These are phyloP conservation scores for Sphagnum contortum DNA, from an alignment of 225 moss, liverwort and hornwort species.

Conservation along the genomic window DNA sequence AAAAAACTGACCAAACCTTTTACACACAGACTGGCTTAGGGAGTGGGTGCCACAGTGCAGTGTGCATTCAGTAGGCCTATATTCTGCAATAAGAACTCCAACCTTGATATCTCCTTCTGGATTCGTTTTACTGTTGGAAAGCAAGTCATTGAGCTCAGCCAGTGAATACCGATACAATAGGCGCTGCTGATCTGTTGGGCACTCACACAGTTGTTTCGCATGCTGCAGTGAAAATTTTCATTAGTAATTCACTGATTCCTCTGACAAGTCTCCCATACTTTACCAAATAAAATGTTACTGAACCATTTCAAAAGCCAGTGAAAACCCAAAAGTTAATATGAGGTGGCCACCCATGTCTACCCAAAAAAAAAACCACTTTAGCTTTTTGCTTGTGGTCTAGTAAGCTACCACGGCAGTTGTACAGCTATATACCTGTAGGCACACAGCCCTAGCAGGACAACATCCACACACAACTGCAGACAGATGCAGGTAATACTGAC, in stretches of 20 bases:
- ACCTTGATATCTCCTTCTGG: constrained; percentile 47
- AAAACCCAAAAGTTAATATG: too few species aligned
- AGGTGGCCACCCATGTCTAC: too few species aligned
- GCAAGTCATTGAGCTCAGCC: constrained; percentile 86
- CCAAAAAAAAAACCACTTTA: too few species aligned
- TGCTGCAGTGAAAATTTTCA: constrained; percentile 40
- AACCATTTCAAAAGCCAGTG: too few species aligned
- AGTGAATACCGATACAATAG: constrained; percentile 78
- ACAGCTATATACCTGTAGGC: constrained; percentile 58
- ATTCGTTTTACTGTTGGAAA: constrained; percentile 33
- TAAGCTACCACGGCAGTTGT: too few species aligned
- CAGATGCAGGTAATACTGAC: constrained; percentile 83
- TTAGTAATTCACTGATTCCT: too few species aligned
- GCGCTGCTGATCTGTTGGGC: constrained; percentile 67
- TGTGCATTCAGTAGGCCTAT: constrained; percentile 63
- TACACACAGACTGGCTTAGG: constrained; percentile 55
- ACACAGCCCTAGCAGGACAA: constrained; percentile 90
- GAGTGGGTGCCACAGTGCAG: constrained; percentile 71
- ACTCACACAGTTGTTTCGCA: constrained; percentile 90
- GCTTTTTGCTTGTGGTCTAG: too few species aligned
- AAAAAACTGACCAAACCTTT: constrained; percentile 70
- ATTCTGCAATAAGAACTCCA: constrained; percentile 65
- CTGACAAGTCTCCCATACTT: too few species aligned
- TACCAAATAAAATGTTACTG: too few species aligned
- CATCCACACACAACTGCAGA: constrained; percentile 94